Percentiles rank a stretch among this genome's conserved stretches.
phyloP scores from a whole-genome alignment of 371 early-diverging fungal species.

The Rhizomucor miehei region DNA sequence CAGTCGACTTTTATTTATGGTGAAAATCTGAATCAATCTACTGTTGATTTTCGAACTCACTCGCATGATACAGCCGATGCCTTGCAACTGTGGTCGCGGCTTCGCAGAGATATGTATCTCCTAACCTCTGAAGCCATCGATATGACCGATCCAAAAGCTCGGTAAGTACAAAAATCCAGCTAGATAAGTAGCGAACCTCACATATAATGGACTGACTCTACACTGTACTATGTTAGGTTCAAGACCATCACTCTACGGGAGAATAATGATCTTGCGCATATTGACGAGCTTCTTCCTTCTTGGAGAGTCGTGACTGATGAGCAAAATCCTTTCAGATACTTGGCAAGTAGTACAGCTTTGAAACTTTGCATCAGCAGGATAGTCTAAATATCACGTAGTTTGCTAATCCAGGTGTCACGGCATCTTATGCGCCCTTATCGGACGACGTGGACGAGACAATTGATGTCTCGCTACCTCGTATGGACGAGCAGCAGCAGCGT shows the following conservation, averaged over 20 bases:
- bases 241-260: not conserved
- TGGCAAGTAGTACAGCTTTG: too few species aligned
- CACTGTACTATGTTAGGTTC: not conserved
- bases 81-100: conserved; percentile 7
- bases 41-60: not conserved
- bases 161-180: not conserved
- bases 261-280: not conserved
- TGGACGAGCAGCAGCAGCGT: too few species aligned
- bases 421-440: too few species aligned
- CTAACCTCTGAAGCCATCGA: not conserved
- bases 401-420: too few species aligned
- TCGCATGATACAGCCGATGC: conserved; percentile 9
- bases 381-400: too few species aligned
- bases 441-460: too few species aligned
- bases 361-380: too few species aligned
- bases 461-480: too few species aligned
- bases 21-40: not conserved
- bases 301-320: too few species aligned
- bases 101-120: conserved; percentile 5
- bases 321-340: too few species aligned
- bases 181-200: too few species aligned
- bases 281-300: not conserved
- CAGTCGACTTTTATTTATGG: conserved; percentile 4
- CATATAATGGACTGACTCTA: too few species aligned
- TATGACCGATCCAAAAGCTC: conserved; percentile 5